Percentiles rank a stretch among this genome's conserved stretches.
Evolutionary conservation across 768 basidiomycete genomes (phyloP).

Genomic region (Gautieria morchelliformis): DNA sequence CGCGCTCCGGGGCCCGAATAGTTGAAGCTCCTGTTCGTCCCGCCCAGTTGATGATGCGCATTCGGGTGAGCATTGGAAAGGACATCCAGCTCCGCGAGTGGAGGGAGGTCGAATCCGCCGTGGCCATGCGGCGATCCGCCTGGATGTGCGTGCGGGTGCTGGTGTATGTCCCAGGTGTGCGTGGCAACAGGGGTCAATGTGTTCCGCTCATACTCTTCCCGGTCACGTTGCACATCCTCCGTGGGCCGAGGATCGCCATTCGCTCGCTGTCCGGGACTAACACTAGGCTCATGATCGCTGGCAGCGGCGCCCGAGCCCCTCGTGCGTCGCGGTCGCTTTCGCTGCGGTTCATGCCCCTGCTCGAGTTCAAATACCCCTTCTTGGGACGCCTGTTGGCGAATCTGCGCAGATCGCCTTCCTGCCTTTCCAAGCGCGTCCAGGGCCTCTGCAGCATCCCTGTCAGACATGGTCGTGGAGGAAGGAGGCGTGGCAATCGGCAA

Average conservation of each 20-base stretch:
- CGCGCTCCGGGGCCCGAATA: background rate
- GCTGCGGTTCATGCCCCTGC: slow-evolving; percentile 3
- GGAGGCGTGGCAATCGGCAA: background rate
- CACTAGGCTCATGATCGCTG: slow-evolving; percentile 15
- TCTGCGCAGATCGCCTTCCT: background rate
- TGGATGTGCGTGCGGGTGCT: background rate
- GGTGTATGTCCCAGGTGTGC: slow-evolving; percentile 1
- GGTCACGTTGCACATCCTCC: slow-evolving; percentile 38
- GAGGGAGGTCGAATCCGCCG: slow-evolving; percentile 55
- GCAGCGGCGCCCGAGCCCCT: background rate
- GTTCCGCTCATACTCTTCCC: slow-evolving; percentile 38
- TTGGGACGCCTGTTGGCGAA: background rate
- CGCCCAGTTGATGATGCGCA: background rate
- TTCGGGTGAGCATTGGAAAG: slow-evolving; percentile 1
- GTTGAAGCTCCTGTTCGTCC: background rate
- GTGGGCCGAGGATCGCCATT: slow-evolving; percentile 49
- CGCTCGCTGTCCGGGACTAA: slow-evolving; percentile 25
- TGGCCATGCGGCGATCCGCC: slow-evolving; percentile 19
- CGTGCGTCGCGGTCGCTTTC: slow-evolving; percentile 1
- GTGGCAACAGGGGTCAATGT: background rate
- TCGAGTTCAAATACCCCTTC: background rate
- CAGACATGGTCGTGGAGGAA: slow-evolving; percentile 40
- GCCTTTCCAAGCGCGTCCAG: slow-evolving; percentile 72
- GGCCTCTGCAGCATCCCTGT: slow-evolving; percentile 84
- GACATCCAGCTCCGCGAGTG: slow-evolving; percentile 23